phyloP scores from a whole-genome alignment of 108 stramenopile genomes.

The Nitzschia sp. region DNA sequence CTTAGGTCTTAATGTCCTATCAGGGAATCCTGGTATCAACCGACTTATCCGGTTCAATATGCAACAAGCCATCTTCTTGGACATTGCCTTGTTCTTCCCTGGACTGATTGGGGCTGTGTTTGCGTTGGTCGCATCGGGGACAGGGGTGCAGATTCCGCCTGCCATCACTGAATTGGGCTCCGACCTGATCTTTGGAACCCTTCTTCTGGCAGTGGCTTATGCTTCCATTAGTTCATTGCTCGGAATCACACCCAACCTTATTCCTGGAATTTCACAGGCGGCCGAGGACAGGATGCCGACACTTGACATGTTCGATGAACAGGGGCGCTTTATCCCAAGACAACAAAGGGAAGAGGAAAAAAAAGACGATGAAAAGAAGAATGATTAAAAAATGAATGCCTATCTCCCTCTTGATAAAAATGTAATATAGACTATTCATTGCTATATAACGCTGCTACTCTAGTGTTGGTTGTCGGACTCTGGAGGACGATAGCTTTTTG shows the following conservation, averaged over 20 bases:
- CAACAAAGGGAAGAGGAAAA: slow-evolving; percentile 24
- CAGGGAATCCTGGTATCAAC: slow-evolving; percentile 77
- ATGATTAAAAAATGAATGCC: slow-evolving; percentile 9
- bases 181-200: slow-evolving; percentile 72
- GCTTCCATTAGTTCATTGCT: slow-evolving; percentile 64
- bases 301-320: slow-evolving; percentile 75
- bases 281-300: slow-evolving; percentile 80
- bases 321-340: slow-evolving; percentile 31
- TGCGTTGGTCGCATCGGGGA: slow-evolving; percentile 31
- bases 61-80: slow-evolving; percentile 91
- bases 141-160: slow-evolving; percentile 40
- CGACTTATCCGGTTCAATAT: slow-evolving; percentile 83
- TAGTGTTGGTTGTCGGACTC: too few relatives aligned
- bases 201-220: slow-evolving; percentile 65
- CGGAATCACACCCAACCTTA: slow-evolving; percentile 68
- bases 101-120: slow-evolving; percentile 60
- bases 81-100: slow-evolving; percentile 90
- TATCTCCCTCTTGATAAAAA: not conserved
- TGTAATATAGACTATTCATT: not conserved
- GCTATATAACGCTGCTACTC: not conserved
- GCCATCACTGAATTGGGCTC: slow-evolving; percentile 49
- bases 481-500: too few relatives aligned
- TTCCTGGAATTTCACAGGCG: slow-evolving; percentile 75
- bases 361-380: slow-evolving; percentile 34
- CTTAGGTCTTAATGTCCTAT: slow-evolving; percentile 68